phyloP scores from a whole-genome alignment of 2,329 filamentous ascomycete species.

The Mycosphaerella arachidis region DNA sequence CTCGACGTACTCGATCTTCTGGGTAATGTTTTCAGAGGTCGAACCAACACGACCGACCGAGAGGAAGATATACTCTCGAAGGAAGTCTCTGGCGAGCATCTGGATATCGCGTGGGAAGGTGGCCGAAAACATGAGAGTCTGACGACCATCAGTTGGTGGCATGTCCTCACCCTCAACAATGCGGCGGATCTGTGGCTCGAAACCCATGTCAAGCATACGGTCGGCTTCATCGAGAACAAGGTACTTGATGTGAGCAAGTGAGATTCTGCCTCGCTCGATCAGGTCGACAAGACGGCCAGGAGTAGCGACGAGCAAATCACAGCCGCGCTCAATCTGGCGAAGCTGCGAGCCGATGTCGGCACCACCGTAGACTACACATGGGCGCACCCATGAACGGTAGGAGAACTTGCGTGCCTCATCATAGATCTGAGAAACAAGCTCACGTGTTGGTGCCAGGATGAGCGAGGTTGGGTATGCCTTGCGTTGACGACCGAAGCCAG shows the following conservation, averaged over 20 bases:
- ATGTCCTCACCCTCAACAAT: conserved; percentile 99
- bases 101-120: conserved; percentile 99
- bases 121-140: conserved; percentile 99
- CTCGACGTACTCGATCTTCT: conserved; percentile 97
- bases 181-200: conserved; percentile 97
- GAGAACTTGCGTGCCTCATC: conserved; percentile 97
- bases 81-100: conserved; percentile 96
- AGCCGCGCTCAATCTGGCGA: conserved; percentile 95
- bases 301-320: conserved; percentile 93
- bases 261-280: conserved; percentile 97
- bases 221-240: conserved; percentile 98
- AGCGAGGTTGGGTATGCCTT: conserved; percentile 96
- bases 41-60: conserved; percentile 98
- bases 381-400: conserved; percentile 97
- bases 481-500: conserved; percentile 84
- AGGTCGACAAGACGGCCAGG: conserved; percentile 96
- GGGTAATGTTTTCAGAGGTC: conserved; percentile 99
- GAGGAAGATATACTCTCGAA: conserved; percentile 98
- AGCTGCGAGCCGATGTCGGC: conserved; percentile 98
- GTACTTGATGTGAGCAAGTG: conserved; percentile 97
- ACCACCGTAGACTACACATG: conserved; percentile 98
- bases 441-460: conserved; percentile 93
- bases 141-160: conserved; percentile 75
- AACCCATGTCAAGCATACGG: conserved; percentile 99
- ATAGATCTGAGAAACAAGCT: conserved; percentile 97